Base-by-base conservation (phyloP, 108 stramenopile species). In the Licmophora abbreviata region DNA sequence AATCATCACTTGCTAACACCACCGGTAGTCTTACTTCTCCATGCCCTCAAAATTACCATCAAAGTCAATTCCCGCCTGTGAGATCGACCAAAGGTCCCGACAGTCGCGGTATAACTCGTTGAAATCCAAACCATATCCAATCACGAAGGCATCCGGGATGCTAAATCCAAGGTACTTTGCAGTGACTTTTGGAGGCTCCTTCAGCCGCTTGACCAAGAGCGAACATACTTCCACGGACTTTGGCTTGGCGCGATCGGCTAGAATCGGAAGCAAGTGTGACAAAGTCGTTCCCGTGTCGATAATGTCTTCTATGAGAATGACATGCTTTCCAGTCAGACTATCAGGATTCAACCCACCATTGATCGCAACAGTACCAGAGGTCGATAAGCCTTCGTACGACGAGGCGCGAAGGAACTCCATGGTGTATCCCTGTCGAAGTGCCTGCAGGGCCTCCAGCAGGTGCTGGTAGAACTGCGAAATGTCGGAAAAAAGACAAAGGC, bases 241-340 rank as follows among this genome's bases (percentile, higher is more conserved):
- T 14, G 66, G 61, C 2, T 58, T 48, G 9, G 12, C 56, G 12
- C 45, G 50, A 26, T 42, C 64, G 33, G 58, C 30, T 32, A 81
- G 50, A 17, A 45, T 12, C 6, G 74, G 73, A 24, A 76, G 29
- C 10, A 83, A 49, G 43, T 69, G 27, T 17, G 40, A 53, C 8
- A 83, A 30, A 0, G 81, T 83, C 0, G 69, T 67, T 31, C 81
- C 76, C 4, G 81, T 83, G 67, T 83, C 81, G 6, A 83, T 37
- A 54, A 83, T 83, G 67, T 83, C 81, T 58, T 83, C 81, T 12
- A 83, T 61, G 27, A 83, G 29, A 12, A 83, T 54, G 32, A 83
- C 68, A 51, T 74, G 63, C 37, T 63, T 54, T 1, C 31, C 56
- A 17, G 71, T 33, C 26, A 82, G 36, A 30, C 29, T 24, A 35